phyloP scores from a whole-genome alignment of 1,284 basidiomycete species.

The Trichosporon sp. region DNA sequence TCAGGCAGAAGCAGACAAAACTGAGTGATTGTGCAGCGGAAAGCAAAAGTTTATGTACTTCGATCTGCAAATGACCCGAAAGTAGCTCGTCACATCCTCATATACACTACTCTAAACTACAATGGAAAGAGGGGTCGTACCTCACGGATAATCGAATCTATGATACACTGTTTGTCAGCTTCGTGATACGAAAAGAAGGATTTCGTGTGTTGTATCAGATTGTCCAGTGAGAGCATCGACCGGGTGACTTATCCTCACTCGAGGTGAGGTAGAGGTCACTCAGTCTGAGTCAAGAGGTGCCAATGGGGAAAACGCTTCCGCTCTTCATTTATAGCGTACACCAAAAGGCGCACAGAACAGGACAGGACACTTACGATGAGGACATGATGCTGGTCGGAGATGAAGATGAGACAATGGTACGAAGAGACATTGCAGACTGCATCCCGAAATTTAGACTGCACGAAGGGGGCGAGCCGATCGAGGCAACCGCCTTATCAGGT shows the following conservation, averaged over 20 bases:
- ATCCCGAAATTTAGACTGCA: conserved; percentile 5
- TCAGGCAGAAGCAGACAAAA: too few species aligned
- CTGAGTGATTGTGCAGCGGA: too few species aligned
- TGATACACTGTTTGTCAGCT: background rate
- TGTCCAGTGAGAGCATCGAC: conserved; percentile 20
- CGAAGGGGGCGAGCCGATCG: background rate
- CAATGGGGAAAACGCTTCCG: conserved; percentile 19
- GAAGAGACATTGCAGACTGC: conserved; percentile 5
- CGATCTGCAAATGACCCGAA: too few species aligned
- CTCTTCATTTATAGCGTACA: conserved; percentile 16
- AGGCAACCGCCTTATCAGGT: background rate
- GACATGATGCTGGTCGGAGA: background rate
- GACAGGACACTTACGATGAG: background rate
- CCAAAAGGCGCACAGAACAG: background rate
- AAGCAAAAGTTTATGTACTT: too few species aligned
- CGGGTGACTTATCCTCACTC: conserved; percentile 7
- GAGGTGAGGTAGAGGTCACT: background rate
- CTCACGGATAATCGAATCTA: background rate
- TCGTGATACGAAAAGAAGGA: background rate
- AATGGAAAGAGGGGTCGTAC: background rate
- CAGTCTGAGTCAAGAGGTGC: conserved; percentile 18
- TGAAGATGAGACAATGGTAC: background rate
- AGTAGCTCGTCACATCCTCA: too few species aligned
- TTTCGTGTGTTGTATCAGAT: conserved; percentile 7
- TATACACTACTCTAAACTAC: background rate